A percentile compares a stretch with the other conserved stretches of the same genome.
These are phyloP conservation scores for Psilocybe cubensis DNA, from an alignment of 768 basidiomycete genomes.

Conservation along the genomic window DNA sequence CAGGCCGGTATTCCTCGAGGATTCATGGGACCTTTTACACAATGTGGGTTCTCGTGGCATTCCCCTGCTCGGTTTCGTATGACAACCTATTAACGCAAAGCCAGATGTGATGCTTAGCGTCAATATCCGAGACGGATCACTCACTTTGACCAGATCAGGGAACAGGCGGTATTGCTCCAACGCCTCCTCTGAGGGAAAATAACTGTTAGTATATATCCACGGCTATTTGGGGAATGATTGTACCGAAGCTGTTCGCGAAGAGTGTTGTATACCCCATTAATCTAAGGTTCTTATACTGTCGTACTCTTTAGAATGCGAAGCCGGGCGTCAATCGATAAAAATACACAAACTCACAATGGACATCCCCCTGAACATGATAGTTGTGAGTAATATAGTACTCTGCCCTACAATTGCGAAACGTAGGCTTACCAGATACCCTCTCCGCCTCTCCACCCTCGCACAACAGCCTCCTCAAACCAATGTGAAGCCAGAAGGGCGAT, in stretches of 20 bases:
- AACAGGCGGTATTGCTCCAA: slow-evolving; percentile 32
- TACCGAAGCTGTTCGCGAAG: slow-evolving; percentile 28
- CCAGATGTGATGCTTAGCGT: not conserved
- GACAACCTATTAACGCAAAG: slow-evolving; percentile 21
- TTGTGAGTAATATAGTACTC: not conserved
- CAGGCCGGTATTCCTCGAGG: slow-evolving; percentile 38
- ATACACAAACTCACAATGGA: slow-evolving; percentile 26
- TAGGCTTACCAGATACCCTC: slow-evolving; percentile 34
- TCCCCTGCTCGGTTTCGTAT: slow-evolving; percentile 26
- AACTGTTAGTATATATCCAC: not conserved
- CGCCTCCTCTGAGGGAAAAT: slow-evolving; percentile 21
- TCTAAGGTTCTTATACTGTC: slow-evolving; percentile 27
- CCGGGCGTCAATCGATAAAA: too few relatives aligned
- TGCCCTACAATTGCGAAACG: too few relatives aligned
- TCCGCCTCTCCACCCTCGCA: slow-evolving; percentile 27
- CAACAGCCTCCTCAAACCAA: slow-evolving; percentile 29
- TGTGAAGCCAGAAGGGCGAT: slow-evolving; percentile 32
- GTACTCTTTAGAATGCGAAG: not conserved
- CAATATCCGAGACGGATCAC: not conserved
- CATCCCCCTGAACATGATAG: slow-evolving; percentile 18
- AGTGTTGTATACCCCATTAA: slow-evolving; percentile 28
- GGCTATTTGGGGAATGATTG: slow-evolving; percentile 11
- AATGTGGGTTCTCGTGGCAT: slow-evolving; percentile 27
- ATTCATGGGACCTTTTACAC: slow-evolving; percentile 28
- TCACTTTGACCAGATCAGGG: slow-evolving; percentile 33